Base-by-base conservation (phyloP, 2,329 filamentous ascomycete species). In the Spiromastix sp. region DNA sequence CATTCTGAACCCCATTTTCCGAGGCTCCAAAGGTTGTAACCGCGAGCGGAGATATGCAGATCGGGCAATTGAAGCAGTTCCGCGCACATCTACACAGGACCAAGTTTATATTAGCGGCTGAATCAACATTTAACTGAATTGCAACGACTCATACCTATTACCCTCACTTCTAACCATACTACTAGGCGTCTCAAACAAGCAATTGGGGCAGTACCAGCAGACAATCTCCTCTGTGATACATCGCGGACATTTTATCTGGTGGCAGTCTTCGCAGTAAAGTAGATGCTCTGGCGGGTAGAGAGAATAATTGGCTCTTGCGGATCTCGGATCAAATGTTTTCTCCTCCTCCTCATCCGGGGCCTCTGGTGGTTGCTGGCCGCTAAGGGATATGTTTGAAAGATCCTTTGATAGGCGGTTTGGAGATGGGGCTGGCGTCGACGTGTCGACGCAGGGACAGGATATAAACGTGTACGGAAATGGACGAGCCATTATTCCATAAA, bases 191-290 rank as follows among this genome's bases (percentile, higher is more conserved):
- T 98, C 91, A 52, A 98, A 96, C 38, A 98, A 64, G 56, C 91
- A 98, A 56, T 78, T 89, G 4, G 91, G 91, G 52, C 91, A 98
- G 61, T 85, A 98, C 70, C 86, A 95, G 36, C 85, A 91, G 31
- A 93, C 79, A 37, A 94, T 86, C 63, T 98, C 91, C 55, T 98
- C 91, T 31, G 80, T 75, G 36, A 93, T 83, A 54, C 91, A 98
- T 63, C 86, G 72, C 4, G 85, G 84, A 56, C 91, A 98, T 47
- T 91, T 82, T 42, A 96, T 93, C 60, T 94, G 82, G 56, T 93
- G 85, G 59, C 91, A 98, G 57, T 96, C 91, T 55, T 94, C 89
- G 66, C 91, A 98, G 66, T 93, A 98, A 26, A 96, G 72, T 17
- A 98, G 74, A 55, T 95, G 80, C 53, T 96, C 89, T 29, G 95